Percentiles rank a stretch among this genome's conserved stretches.
Conservation (phyloP, 2,329 filamentous ascomycete genomes). For the Zasmidium angulare region DNA sequence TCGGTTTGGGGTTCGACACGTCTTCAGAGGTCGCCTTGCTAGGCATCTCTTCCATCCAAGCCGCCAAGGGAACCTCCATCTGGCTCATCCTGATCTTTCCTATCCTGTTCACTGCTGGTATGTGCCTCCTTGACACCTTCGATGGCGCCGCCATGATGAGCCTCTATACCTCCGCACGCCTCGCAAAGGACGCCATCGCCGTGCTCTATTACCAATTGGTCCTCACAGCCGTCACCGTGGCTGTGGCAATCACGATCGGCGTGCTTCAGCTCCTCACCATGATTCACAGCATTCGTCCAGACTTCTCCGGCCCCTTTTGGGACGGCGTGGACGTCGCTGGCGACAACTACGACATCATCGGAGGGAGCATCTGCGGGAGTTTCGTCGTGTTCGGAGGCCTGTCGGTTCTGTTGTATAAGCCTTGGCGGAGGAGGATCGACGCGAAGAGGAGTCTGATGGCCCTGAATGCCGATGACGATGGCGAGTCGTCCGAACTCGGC, state of each 20-base stretch:
- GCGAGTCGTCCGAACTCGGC: conserved; percentile 2
- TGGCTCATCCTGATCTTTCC: conserved; percentile 96
- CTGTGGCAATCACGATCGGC: conserved; percentile 83
- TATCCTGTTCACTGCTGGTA: conserved; percentile 84
- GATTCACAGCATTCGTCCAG: conserved; percentile 67
- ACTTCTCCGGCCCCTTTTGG: conserved; percentile 81
- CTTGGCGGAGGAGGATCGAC: conserved; percentile 69
- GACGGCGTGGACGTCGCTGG: conserved; percentile 74
- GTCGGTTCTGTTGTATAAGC: conserved; percentile 73
- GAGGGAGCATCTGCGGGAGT: conserved; percentile 79
- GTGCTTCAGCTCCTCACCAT: conserved; percentile 80
- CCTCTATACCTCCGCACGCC: conserved; percentile 77
- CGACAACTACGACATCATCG: conserved; percentile 82
- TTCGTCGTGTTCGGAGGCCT: conserved; percentile 76
- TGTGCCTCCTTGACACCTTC: conserved; percentile 91
- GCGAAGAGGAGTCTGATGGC: conserved; percentile 5
- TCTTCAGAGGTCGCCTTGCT: conserved; percentile 90
- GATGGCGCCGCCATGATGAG: conserved; percentile 96
- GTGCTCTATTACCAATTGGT: conserved; percentile 93
- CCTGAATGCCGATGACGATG: conserved; percentile 3
- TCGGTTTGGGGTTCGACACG: conserved; percentile 89
- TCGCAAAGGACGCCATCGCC: conserved; percentile 79
- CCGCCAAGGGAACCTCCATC: conserved; percentile 78
- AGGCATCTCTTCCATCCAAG: conserved; percentile 86
- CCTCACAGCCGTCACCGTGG: conserved; percentile 77